These are phyloP conservation scores for Backusella liffmaniae DNA, from an alignment of 192 early-diverging fungal genomes.

Conservation along the genomic window DNA sequence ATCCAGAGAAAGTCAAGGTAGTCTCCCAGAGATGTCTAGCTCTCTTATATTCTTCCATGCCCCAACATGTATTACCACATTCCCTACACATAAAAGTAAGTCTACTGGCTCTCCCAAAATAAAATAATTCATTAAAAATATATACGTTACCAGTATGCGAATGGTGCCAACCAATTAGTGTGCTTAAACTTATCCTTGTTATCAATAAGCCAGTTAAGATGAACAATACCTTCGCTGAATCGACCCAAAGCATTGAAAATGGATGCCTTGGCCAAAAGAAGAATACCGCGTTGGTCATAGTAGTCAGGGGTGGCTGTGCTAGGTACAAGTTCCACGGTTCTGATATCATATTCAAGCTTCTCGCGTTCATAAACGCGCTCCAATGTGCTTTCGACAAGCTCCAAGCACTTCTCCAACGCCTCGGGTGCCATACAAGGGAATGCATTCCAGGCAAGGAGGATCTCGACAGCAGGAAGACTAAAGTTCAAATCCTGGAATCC, in stretches of 20 bases:
- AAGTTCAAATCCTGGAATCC: slow-evolving; percentile 44
- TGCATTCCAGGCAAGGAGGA: slow-evolving; percentile 51
- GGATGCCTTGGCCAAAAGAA: slow-evolving; percentile 50
- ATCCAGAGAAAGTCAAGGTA: slow-evolving; percentile 37
- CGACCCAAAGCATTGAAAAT: slow-evolving; percentile 43
- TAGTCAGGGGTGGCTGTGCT: slow-evolving; percentile 34
- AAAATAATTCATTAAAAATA: not conserved
- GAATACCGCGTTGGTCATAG: slow-evolving; percentile 44
- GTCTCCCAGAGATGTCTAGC: slow-evolving; percentile 49
- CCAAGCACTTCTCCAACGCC: slow-evolving; percentile 32
- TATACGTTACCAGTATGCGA: slow-evolving; percentile 45
- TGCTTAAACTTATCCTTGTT: slow-evolving; percentile 37
- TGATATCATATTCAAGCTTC: slow-evolving; percentile 38
- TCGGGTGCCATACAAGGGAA: slow-evolving; percentile 47
- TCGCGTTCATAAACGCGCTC: slow-evolving; percentile 35
- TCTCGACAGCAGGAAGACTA: slow-evolving; percentile 45
- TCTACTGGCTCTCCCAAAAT: not conserved
- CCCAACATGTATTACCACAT: slow-evolving; percentile 48
- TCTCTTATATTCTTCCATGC: slow-evolving; percentile 31
- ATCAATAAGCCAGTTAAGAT: slow-evolving; percentile 53
- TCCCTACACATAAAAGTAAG: slow-evolving; percentile 30
- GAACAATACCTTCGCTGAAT: slow-evolving; percentile 42
- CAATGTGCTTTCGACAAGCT: slow-evolving; percentile 27
- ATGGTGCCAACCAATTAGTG: slow-evolving; percentile 52
- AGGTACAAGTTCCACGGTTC: slow-evolving; percentile 34